phyloP scores from a whole-genome alignment of 345 rosid species.

The Cardamine occulta region DNA sequence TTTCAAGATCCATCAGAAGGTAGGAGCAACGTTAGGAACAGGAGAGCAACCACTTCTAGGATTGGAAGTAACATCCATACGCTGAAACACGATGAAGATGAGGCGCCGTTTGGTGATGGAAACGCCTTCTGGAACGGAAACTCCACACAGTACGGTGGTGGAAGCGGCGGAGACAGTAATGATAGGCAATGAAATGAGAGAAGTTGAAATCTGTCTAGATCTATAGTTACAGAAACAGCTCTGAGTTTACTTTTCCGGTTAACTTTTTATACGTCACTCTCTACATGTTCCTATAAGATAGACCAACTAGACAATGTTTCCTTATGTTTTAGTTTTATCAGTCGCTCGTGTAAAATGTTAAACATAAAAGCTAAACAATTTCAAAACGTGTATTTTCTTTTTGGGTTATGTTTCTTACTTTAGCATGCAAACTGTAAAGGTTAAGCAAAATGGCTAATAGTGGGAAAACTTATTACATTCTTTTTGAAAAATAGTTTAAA shows the following conservation, averaged over 20 bases:
- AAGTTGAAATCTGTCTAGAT: not conserved
- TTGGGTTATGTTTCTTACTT: too few species aligned
- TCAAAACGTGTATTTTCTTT: not conserved
- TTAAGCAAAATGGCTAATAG: too few species aligned
- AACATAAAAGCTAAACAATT: too few species aligned
- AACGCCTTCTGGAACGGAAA: conserved; percentile 93
- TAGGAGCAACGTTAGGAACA: conserved; percentile 47
- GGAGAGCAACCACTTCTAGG: conserved; percentile 53
- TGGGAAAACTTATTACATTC: too few species aligned
- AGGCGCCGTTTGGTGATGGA: conserved; percentile 56
- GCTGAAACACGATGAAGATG: conserved; percentile 71
- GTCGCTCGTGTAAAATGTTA: not conserved
- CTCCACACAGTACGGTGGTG: conserved; percentile 76
- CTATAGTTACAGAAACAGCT: not conserved
- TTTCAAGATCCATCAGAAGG: conserved; percentile 41
- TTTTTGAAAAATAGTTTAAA: not conserved
- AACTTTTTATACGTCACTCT: not conserved
- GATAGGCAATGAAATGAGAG: conserved; percentile 35
- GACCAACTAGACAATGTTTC: not conserved
- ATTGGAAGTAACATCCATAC: conserved; percentile 82
- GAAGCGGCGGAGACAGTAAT: conserved; percentile 44
- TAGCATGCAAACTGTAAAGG: too few species aligned
- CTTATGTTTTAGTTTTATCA: not conserved
- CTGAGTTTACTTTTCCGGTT: conserved; percentile 10
- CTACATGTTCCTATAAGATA: not conserved